Conservation (phyloP, 768 basidiomycete genomes). For the Lyophyllum atratum region DNA sequence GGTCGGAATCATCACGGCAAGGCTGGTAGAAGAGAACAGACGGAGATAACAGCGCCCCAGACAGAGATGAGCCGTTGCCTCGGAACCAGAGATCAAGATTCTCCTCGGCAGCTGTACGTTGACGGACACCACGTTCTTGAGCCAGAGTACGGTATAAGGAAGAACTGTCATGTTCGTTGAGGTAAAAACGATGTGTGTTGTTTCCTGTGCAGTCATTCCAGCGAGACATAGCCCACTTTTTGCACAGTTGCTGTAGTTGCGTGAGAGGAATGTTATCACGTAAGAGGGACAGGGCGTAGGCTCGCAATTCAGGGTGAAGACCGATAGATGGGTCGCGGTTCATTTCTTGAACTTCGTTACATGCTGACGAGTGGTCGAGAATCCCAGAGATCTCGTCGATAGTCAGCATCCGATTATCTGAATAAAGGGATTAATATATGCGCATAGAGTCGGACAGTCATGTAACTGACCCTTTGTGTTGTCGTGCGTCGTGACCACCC, state of each 20-base stretch:
- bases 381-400: not conserved
- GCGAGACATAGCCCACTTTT: conserved; percentile 16
- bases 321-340: conserved; percentile 2
- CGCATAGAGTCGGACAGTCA: not conserved
- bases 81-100: conserved; percentile 29
- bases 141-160: conserved; percentile 25
- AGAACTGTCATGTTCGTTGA: conserved; percentile 18
- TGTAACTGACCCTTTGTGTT: not conserved
- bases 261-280: conserved; percentile 20
- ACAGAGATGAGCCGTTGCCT: no score
- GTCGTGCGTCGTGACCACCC: not conserved
- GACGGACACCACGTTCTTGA: conserved; percentile 21
- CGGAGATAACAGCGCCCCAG: conserved; percentile 7
- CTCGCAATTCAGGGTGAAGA: not conserved
- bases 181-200: conserved; percentile 11
- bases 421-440: not conserved
- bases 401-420: not conserved
- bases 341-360: not conserved
- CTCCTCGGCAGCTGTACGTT: conserved; percentile 23
- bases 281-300: conserved; percentile 15
- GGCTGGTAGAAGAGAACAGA: conserved; percentile 24
- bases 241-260: conserved; percentile 20
- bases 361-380: not conserved
- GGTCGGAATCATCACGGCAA: conserved; percentile 5
- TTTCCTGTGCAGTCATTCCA: conserved; percentile 21